Evolutionary conservation across 2,329 filamentous ascomycete genomes (phyloP).

Genomic region (Cladosporium sp.): DNA sequence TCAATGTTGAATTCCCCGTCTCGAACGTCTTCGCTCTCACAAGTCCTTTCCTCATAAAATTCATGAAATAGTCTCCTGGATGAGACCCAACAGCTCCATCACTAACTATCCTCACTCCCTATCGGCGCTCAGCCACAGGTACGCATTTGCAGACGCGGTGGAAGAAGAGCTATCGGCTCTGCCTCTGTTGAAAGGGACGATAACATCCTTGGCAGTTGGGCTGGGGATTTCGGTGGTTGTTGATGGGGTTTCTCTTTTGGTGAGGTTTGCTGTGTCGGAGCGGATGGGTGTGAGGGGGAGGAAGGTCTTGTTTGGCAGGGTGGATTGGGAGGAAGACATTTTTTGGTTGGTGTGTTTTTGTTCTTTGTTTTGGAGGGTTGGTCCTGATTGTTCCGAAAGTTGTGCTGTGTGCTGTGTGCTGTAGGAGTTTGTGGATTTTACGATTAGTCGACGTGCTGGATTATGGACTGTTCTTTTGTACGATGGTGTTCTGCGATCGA

Average conservation of each 20-base stretch:
- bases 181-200: background rate
- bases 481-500: too few relatives aligned
- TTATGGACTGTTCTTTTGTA: too few relatives aligned
- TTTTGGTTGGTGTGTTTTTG: background rate
- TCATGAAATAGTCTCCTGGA: too few relatives aligned
- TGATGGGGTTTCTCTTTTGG: background rate
- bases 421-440: too few relatives aligned
- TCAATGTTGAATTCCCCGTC: too few relatives aligned
- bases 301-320: too few relatives aligned
- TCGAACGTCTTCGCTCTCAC: too few relatives aligned
- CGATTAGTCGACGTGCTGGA: too few relatives aligned
- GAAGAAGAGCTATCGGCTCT: constrained; percentile 3
- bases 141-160: constrained; percentile 2
- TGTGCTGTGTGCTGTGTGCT: too few relatives aligned
- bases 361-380: background rate
- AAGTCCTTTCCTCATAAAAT: too few relatives aligned
- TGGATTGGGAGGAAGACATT: background rate
- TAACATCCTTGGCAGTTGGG: background rate
- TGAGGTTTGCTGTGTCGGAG: background rate
- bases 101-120: background rate
- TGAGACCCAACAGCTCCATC: background rate
- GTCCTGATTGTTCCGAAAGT: too few relatives aligned
- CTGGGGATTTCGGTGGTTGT: background rate
- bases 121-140: constrained; percentile 3
- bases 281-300: background rate